Evolutionary conservation across 2,329 filamentous ascomycete species (phyloP).

Genomic region (Penicillium sp.): DNA sequence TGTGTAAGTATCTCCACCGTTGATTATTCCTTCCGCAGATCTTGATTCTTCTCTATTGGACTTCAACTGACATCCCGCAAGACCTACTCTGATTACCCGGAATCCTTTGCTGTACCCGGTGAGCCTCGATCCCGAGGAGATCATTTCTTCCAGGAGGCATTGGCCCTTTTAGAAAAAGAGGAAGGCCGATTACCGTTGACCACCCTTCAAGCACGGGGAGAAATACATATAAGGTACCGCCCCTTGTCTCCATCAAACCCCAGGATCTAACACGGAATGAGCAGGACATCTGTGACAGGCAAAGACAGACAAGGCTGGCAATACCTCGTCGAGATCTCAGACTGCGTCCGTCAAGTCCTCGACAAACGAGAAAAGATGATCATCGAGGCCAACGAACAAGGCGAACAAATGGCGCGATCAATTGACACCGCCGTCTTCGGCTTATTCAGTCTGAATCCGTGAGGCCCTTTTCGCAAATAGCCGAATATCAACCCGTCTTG

Average conservation of each 20-base stretch:
- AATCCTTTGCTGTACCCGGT: constrained; percentile 14
- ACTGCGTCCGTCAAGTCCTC: constrained; percentile 3
- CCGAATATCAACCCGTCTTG: neutral
- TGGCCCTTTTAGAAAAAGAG: constrained; percentile 21
- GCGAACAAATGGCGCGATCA: constrained; percentile 4
- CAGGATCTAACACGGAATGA: neutral
- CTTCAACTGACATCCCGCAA: neutral
- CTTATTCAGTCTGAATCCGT: constrained; percentile 13
- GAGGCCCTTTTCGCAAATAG: neutral
- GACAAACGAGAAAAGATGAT: constrained; percentile 8
- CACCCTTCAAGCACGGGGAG: constrained; percentile 25
- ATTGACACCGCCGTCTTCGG: constrained; percentile 9
- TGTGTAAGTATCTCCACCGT: constrained; percentile 12
- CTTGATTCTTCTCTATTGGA: no score
- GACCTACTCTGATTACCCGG: constrained; percentile 22
- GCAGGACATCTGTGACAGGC: constrained; percentile 23
- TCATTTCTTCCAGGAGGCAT: constrained; percentile 30
- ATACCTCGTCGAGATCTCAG: constrained; percentile 41
- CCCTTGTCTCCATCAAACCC: neutral
- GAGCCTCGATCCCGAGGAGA: constrained; percentile 18
- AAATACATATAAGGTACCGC: constrained; percentile 22
- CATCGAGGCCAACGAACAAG: neutral
- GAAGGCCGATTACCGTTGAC: constrained; percentile 23
- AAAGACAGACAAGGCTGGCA: constrained; percentile 24
- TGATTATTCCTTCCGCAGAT: neutral